Evolutionary conservation across 1,284 basidiomycete species (phyloP), one percentile per base, ranked within the genome.

Genomic region (Vanrija sp.): DNA sequence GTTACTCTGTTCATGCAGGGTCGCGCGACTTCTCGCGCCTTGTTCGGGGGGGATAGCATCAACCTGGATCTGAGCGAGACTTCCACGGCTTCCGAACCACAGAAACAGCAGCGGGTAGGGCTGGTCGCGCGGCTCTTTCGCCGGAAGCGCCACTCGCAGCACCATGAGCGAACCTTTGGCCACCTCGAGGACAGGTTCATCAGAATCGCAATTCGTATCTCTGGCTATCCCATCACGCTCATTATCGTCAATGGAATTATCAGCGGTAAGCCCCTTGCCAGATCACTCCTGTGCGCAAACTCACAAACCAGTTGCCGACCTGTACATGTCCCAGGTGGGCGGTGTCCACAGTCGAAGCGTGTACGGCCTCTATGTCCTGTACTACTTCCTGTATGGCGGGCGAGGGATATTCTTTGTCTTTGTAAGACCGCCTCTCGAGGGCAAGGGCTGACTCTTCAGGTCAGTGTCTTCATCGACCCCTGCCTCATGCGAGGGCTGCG

Each of bases 1-100:
- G 38, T 57, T 15, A 64, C 61, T 25, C 61, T 72, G 7, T 68
- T 68, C 60, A 52, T 57, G 12, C 64, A 66, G 42, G 66, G 65
- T 28, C 60, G 64, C 19, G 62, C 62, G 3, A 67, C 64, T 6
- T 62, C 63, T 3, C 55, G 60, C 10, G 66, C 67, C 1, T 47
- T 71, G 14, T 63, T 63, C 26, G 52, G 55, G 5, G 55, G 58
- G n/a, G 51, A 60, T 53, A 52, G 52, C 45, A 52, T 63, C 46
- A 61, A 61, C 53, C 50, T 54, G 39, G 53, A 59, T 25, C 49
- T 62, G 25, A 58, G 56, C 49, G 45, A 16, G 19, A 38, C 52
- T 45, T 57, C 58, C 44, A 55, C 43, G 59, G 19, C 29, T 21
- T 38, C 28, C 19, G n/a, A 34, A 34, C 34, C 34, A 34, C 5